phyloP scores from a whole-genome alignment of 345 rosid genomes.

The Pseudoturritis turrita region DNA sequence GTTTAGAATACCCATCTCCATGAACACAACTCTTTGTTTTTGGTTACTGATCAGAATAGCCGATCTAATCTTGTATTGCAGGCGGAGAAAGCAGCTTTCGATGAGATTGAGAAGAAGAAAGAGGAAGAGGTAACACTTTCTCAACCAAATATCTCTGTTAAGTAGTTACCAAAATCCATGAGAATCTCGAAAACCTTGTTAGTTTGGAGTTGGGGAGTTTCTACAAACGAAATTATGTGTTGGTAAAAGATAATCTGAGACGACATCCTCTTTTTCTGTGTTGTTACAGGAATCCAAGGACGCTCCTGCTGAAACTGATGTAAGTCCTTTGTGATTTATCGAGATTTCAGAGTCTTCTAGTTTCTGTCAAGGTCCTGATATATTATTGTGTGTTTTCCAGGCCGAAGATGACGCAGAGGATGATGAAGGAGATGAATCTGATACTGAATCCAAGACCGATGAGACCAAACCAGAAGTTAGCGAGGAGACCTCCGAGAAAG shows the following conservation, averaged over 20 bases:
- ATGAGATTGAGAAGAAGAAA: constrained; percentile 79
- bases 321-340: constrained; percentile 33
- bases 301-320: constrained; percentile 67
- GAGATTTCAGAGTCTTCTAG: background rate
- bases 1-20: background rate
- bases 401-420: constrained; percentile 39
- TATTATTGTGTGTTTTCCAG: constrained; percentile 21
- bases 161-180: background rate
- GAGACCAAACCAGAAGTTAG: constrained; percentile 29
- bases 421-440: constrained; percentile 44
- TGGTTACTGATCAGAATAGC: background rate
- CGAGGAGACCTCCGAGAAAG: constrained; percentile 18
- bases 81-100: constrained; percentile 98
- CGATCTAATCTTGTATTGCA: constrained; percentile 31
- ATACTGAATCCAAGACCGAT: constrained; percentile 45
- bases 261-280: constrained; percentile 44
- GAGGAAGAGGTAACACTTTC: constrained; percentile 65
- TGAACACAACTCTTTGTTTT: background rate
- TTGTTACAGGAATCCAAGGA: constrained; percentile 62
- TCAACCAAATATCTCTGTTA: constrained; percentile 31
- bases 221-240: background rate
- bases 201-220: background rate
- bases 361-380: background rate
- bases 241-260: constrained; percentile 25
- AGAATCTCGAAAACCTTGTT: constrained; percentile 39